Evolutionary conservation across 352 stramenopile genomes (phyloP), one percentile per base, ranked within the genome.

Genomic region (Globisporangium polare): DNA sequence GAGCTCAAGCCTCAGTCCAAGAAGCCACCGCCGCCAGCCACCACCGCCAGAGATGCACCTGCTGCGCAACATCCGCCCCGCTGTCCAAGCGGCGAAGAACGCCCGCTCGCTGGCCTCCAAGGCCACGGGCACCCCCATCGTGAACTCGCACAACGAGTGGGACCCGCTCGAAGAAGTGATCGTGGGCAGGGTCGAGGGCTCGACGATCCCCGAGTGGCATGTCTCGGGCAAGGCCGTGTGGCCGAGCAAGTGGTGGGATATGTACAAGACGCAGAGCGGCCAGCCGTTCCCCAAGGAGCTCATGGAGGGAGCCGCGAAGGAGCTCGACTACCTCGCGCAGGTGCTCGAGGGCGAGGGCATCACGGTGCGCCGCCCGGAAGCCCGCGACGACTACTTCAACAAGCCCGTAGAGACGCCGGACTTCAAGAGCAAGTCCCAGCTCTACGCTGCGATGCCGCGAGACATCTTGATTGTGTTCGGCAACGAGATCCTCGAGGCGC

Each of bases 61-160:
- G 26, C 42, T 69, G 12, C 58, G 59, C 52, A n/a, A 39, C 1
- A 18, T 66, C 51, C 47, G 49, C 5, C 52, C 46, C 13, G 47
- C 50, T 4, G 39, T 33, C 26, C 13, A 37, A 9, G 20, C 31
- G 12, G 41, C 43, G 7, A 58, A 52, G n/a, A 58, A 55, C 31
- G 27, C 31, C 49, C 43, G 66, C 20, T 13, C 54, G 47, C 42
- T 68, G 24, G 67, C 71, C 18, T 67, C 67, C 6, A 71, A 63
- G n/a, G 46, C 62, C 13, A 47, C 53, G 17, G 13, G 41, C 42
- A 87, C 75, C 45, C 81, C 78, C 20, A 81, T 89, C 37, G 84
- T 97, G 56, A 97, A 97, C 76, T 96, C 86, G 37, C 86, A 96
- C 77, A 97, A 93, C 57, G 89, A 97, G 65, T 96, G 87, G 84